phyloP scores from a whole-genome alignment of 1,139 yeast species.

The Zygoascus meyerae region DNA sequence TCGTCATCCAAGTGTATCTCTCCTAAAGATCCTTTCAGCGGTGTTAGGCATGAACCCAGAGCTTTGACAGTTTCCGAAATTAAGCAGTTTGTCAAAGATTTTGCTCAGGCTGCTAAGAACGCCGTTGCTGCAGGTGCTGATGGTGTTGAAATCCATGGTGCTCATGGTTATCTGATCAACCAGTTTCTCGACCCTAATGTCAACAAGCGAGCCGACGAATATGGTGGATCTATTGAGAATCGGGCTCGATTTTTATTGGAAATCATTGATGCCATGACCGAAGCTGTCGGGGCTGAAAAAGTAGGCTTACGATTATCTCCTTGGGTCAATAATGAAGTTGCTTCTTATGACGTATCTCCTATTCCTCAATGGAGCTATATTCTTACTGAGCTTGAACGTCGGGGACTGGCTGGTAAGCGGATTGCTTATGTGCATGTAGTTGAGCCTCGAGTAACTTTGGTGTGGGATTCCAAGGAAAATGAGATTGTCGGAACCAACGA shows the following conservation, averaged over 20 bases:
- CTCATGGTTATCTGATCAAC: constrained; percentile 55
- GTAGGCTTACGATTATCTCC: constrained; percentile 61
- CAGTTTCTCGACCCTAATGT: constrained; percentile 44
- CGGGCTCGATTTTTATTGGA: constrained; percentile 53
- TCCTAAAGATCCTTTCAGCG: constrained; percentile 24
- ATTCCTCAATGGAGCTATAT: constrained; percentile 30
- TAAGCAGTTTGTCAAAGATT: constrained; percentile 35
- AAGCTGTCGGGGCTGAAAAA: constrained; percentile 48
- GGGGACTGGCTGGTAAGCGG: constrained; percentile 26
- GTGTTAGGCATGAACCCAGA: constrained; percentile 33
- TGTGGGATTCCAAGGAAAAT: constrained; percentile 7
- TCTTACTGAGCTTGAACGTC: constrained; percentile 28
- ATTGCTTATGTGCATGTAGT: constrained; percentile 49
- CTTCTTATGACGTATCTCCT: constrained; percentile 28
- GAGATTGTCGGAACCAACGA: constrained; percentile 10
- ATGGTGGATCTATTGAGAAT: constrained; percentile 64
- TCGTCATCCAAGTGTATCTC: constrained; percentile 28
- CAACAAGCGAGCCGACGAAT: constrained; percentile 59
- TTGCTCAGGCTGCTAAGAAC: constrained; percentile 40
- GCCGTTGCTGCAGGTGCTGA: constrained; percentile 58
- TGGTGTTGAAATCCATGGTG: constrained; percentile 61
- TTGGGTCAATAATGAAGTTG: constrained; percentile 33
- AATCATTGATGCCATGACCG: constrained; percentile 46
- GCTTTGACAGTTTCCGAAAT: constrained; percentile 42
- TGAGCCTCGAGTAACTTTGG: constrained; percentile 39